phyloP scores from a whole-genome alignment of 2,329 filamentous ascomycete species.

The Coleophoma crateriformis region DNA sequence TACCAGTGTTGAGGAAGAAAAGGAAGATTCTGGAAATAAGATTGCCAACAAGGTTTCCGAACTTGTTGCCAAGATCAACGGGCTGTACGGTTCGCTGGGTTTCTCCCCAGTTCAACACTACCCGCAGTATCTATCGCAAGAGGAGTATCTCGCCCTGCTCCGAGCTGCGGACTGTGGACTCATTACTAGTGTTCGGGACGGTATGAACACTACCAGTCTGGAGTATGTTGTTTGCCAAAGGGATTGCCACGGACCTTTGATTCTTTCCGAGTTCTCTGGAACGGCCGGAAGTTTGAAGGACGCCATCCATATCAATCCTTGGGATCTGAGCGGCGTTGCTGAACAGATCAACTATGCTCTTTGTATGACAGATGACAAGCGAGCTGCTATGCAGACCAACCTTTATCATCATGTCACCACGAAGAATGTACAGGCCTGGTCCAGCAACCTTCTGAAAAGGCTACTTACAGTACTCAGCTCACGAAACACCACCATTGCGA shows the following conservation, averaged over 20 bases:
- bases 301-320: conserved; percentile 95
- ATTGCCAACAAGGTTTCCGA: conserved; percentile 86
- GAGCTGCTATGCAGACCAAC: conserved; percentile 62
- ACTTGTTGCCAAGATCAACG: conserved; percentile 87
- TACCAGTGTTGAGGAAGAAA: conserved; percentile 72
- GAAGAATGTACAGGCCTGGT: conserved; percentile 85
- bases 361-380: conserved; percentile 64
- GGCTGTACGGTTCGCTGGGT: conserved; percentile 78
- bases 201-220: conserved; percentile 95
- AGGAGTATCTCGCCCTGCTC: conserved; percentile 93
- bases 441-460: conserved; percentile 70
- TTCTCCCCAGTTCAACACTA: conserved; percentile 93
- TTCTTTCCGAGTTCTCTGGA: conserved; percentile 94
- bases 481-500: conserved; percentile 68
- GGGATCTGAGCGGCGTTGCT: conserved; percentile 82
- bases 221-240: conserved; percentile 94
- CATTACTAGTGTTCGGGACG: conserved; percentile 92
- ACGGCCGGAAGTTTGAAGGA: conserved; percentile 80
- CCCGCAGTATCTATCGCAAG: conserved; percentile 82
- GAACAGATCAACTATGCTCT: conserved; percentile 77
- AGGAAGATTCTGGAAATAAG: conserved; percentile 71
- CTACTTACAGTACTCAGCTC: conserved; percentile 76
- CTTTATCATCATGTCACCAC: conserved; percentile 81
- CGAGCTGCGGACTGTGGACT: conserved; percentile 85
- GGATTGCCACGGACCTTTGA: conserved; percentile 78